Percentiles rank a stretch among this genome's conserved stretches.
phyloP scores from a whole-genome alignment of 2,329 filamentous ascomycete species.

The Aureobasidium melanogenum region DNA sequence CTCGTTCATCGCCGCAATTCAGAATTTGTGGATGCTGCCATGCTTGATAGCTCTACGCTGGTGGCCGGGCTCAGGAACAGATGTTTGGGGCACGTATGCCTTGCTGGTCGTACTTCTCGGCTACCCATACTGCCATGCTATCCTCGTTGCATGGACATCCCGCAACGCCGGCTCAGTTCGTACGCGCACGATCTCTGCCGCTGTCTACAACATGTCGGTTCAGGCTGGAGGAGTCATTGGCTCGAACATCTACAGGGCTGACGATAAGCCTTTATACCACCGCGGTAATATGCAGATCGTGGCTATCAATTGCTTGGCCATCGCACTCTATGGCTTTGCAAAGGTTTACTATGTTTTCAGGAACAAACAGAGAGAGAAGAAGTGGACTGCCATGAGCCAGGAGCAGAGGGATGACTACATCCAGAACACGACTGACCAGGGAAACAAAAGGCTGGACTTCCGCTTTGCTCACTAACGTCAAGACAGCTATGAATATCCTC shows the following conservation, averaged over 20 bases:
- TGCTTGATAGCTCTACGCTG: background rate
- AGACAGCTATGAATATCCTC: too few relatives aligned
- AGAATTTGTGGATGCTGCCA: slow-evolving; percentile 44
- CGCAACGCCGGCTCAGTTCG: slow-evolving; percentile 32
- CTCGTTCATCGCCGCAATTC: slow-evolving; percentile 39
- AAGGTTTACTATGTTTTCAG: slow-evolving; percentile 27
- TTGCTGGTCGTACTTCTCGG: slow-evolving; percentile 30
- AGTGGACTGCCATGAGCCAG: slow-evolving; percentile 30
- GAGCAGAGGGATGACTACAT: slow-evolving; percentile 28
- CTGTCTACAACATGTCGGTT: slow-evolving; percentile 35
- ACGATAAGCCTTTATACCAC: slow-evolving; percentile 37
- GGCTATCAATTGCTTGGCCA: slow-evolving; percentile 20
- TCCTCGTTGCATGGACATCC: slow-evolving; percentile 31
- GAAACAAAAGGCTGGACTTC: slow-evolving; percentile 18
- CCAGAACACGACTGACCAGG: slow-evolving; percentile 27
- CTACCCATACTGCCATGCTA: slow-evolving; percentile 34
- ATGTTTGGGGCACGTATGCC: slow-evolving; percentile 30
- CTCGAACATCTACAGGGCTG: slow-evolving; percentile 39
- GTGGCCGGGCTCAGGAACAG: slow-evolving; percentile 23
- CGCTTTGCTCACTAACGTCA: slow-evolving; percentile 4
- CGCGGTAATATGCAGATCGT: slow-evolving; percentile 32
- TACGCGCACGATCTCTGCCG: slow-evolving; percentile 31
- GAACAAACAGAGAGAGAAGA: slow-evolving; percentile 24
- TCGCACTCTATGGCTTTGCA: slow-evolving; percentile 22
- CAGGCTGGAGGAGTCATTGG: slow-evolving; percentile 40